Percentiles rank a stretch among this genome's conserved stretches.
These are phyloP conservation scores for grape (Vitis vinifera) DNA, from an alignment of 164 flowering plant genomes.

Conservation along the genomic window DNA sequence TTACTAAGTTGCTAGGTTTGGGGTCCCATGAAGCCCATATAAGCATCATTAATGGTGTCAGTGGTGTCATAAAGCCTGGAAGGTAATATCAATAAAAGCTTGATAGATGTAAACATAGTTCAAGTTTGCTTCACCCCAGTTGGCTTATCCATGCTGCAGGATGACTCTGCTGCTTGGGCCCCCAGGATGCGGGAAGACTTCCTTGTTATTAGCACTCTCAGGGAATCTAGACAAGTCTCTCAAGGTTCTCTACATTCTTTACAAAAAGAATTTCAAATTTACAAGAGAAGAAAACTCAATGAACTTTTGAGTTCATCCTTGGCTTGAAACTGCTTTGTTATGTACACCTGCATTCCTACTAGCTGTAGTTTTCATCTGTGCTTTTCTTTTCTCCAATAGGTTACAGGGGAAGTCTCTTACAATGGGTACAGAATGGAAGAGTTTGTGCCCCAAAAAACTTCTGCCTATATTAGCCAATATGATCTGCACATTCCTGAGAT, in stretches of 20 bases:
- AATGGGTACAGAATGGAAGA: constrained; percentile 37
- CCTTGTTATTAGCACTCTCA: constrained; percentile 38
- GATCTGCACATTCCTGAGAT: constrained; percentile 49
- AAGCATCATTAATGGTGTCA: constrained; percentile 29
- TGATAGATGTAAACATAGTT: not conserved
- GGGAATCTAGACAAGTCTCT: constrained; percentile 34
- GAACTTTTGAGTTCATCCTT: not conserved
- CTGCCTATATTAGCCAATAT: constrained; percentile 45
- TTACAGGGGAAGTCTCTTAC: constrained; percentile 37
- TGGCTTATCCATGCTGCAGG: constrained; percentile 25
- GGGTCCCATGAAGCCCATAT: constrained; percentile 28
- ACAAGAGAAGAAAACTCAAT: no score
- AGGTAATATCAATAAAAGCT: constrained; percentile 18
- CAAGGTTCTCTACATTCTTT: constrained; percentile 23
- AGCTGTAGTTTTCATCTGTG: not conserved
- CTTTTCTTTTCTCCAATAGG: constrained; percentile 13
- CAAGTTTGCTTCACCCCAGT: not conserved
- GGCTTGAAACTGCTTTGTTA: no score
- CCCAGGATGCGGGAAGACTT: constrained; percentile 47
- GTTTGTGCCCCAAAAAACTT: constrained; percentile 45
- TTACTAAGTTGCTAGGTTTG: constrained; percentile 38
- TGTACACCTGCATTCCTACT: no score
- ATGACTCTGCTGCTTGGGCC: constrained; percentile 51
- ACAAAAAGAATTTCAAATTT: not conserved
- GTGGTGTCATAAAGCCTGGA: constrained; percentile 41